Conservation (phyloP, 768 basidiomycete genomes). For the Phallus indusiatus region DNA sequence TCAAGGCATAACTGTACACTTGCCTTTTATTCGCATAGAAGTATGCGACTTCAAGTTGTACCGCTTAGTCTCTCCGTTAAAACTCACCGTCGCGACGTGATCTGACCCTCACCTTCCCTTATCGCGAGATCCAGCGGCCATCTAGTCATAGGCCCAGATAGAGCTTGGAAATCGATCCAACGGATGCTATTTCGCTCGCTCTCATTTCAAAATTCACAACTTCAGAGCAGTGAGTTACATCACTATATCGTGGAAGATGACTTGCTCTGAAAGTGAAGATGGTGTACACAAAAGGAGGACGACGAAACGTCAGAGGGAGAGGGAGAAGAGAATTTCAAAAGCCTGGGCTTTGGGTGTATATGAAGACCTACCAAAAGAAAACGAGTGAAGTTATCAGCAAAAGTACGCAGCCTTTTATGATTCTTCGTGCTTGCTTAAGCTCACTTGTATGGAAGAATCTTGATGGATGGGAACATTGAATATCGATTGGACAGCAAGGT, state of each 20-base stretch:
- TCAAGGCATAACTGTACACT: too few relatives aligned
- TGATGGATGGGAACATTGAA: conserved; percentile 78
- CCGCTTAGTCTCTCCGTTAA: conserved; percentile 32
- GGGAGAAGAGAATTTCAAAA: conserved; percentile 77
- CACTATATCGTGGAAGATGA: conserved; percentile 89
- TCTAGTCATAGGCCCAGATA: conserved; percentile 94
- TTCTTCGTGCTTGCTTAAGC: not conserved
- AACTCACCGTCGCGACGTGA: not conserved
- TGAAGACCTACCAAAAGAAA: conserved; percentile 59
- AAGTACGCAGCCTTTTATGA: conserved; percentile 50
- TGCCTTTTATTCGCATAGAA: conserved; percentile 83
- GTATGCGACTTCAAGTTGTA: conserved; percentile 98
- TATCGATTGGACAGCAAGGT: conserved; percentile 77
- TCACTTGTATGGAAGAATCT: conserved; percentile 48
- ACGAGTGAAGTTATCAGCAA: conserved; percentile 87
- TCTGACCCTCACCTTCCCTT: too few relatives aligned
- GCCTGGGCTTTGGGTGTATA: conserved; percentile 97
- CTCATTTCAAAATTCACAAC: conserved; percentile 90
- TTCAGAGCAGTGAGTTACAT: conserved; percentile 87
- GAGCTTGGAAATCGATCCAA: conserved; percentile 95
- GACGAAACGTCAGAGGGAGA: conserved; percentile 60
- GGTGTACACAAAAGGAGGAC: conserved; percentile 44
- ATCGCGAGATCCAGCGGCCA: conserved; percentile 42
- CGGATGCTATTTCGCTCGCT: conserved; percentile 99
- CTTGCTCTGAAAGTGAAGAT: conserved; percentile 41